These are phyloP conservation scores for Verticillium isaacii DNA, from an alignment of 2,329 filamentous ascomycete genomes.

Conservation along the genomic window DNA sequence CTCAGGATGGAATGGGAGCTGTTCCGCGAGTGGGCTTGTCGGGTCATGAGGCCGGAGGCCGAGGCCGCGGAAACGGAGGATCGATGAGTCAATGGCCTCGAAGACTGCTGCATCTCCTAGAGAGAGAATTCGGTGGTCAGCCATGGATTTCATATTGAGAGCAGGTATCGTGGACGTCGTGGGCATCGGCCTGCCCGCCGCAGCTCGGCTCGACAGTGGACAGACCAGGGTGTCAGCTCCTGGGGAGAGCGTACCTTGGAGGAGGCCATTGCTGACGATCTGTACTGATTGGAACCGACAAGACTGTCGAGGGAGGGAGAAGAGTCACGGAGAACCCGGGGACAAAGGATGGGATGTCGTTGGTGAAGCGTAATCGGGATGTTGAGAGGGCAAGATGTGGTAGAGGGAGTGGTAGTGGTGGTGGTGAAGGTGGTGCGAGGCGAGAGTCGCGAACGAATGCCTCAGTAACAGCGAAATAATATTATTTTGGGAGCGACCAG, in stretches of 20 bases:
- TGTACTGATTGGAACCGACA: conserved; percentile 18
- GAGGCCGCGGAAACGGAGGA: conserved; percentile 54
- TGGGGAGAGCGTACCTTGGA: conserved; percentile 48
- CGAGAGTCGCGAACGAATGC: conserved; percentile 12
- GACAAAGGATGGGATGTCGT: neutral
- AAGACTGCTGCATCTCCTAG: conserved; percentile 58
- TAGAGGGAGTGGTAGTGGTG: conserved; percentile 3
- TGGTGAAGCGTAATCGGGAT: neutral
- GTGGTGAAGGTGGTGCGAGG: conserved; percentile 6
- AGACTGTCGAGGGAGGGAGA: conserved; percentile 9
- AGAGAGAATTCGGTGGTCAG: conserved; percentile 28
- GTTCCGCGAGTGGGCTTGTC: conserved; percentile 64
- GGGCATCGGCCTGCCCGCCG: neutral
- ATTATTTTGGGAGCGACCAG: conserved; percentile 16
- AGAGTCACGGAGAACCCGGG: neutral
- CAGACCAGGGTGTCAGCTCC: conserved; percentile 8
- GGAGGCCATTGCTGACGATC: conserved; percentile 51
- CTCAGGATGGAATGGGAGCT: conserved; percentile 80
- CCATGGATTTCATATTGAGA: conserved; percentile 13
- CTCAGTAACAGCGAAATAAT: conserved; percentile 14
- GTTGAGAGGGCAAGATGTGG: neutral
- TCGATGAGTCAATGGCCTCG: conserved; percentile 63
- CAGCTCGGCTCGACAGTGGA: conserved; percentile 11
- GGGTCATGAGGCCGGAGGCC: conserved; percentile 52
- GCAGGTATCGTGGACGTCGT: neutral